phyloP scores from a whole-genome alignment of 208 protist species.

The Leishmania aethiopica region DNA sequence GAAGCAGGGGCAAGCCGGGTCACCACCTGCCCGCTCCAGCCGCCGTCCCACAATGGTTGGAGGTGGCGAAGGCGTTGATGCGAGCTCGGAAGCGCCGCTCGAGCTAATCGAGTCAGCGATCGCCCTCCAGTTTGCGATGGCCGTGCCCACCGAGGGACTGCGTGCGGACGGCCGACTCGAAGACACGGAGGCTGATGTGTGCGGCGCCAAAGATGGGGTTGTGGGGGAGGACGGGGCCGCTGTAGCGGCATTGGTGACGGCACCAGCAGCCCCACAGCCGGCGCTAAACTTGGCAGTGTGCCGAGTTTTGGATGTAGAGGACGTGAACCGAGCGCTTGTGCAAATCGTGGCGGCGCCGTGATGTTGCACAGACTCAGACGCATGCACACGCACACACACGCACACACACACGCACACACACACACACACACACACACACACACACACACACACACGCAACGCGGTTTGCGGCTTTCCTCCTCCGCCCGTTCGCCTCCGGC shows the following conservation, averaged over 20 bases:
- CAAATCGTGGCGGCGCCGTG: slow-evolving; percentile 16
- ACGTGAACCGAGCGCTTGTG: slow-evolving; percentile 29
- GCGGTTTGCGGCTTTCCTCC: not conserved
- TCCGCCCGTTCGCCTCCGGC: not conserved
- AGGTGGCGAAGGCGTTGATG: not conserved
- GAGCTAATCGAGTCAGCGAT: slow-evolving; percentile 21
- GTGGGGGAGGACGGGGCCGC: not conserved
- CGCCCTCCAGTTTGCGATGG: slow-evolving; percentile 25
- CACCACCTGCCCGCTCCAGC: not conserved
- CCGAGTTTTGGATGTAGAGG: slow-evolving; percentile 30
- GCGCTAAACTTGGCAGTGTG: slow-evolving; percentile 32
- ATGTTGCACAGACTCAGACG: not conserved
- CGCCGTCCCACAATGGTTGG: not conserved
- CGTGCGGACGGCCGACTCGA: slow-evolving; percentile 4
- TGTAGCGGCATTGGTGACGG: not conserved
- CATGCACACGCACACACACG: not conserved
- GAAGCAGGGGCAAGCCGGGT: not conserved
- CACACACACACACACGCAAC: not conserved
- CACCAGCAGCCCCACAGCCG: not conserved
- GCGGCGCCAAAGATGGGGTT: not conserved
- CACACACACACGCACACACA: no score
- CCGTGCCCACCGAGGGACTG: slow-evolving; percentile 16
- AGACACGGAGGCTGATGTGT: not conserved
- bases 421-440: not conserved
- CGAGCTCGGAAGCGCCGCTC: not conserved